These are phyloP conservation scores for Hyaloperonospora arabidopsidis DNA, from an alignment of 352 stramenopile species.

Conservation along the genomic window DNA sequence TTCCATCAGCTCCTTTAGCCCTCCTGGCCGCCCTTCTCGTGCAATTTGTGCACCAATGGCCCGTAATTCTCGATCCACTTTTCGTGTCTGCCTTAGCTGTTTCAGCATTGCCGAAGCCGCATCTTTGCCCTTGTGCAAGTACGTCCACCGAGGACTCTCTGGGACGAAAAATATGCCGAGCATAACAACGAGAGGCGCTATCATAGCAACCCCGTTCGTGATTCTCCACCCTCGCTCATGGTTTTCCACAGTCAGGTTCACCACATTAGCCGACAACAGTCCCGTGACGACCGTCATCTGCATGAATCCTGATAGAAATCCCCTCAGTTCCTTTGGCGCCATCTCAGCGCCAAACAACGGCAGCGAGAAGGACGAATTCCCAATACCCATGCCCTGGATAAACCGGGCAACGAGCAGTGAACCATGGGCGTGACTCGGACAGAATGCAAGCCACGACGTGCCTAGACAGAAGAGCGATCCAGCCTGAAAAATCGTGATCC, in stretches of 20 bases:
- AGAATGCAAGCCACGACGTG: constrained; percentile 29
- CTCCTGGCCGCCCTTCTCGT: constrained; percentile 15
- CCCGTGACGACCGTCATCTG: constrained; percentile 30
- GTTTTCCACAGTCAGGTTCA: constrained; percentile 30
- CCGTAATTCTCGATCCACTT: constrained; percentile 25
- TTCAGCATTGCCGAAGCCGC: constrained; percentile 29
- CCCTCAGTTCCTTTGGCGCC: constrained; percentile 48
- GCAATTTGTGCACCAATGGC: constrained; percentile 30
- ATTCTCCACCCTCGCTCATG: constrained; percentile 27
- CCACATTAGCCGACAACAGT: constrained; percentile 26
- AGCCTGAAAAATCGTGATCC: constrained; percentile 30
- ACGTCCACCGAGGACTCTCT: constrained; percentile 34
- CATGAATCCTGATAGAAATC: constrained; percentile 52
- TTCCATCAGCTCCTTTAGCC: constrained; percentile 26
- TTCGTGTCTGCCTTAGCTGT: constrained; percentile 18
- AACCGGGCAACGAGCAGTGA: constrained; percentile 25
- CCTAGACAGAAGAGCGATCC: constrained; percentile 31
- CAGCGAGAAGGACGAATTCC: constrained; percentile 32
- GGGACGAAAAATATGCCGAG: constrained; percentile 36
- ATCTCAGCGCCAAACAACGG: constrained; percentile 37
- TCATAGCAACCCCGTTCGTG: constrained; percentile 31
- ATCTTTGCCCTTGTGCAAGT: constrained; percentile 39
- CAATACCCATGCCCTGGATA: constrained; percentile 30
- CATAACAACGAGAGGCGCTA: constrained; percentile 29
- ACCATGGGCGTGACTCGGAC: constrained; percentile 10